Evolutionary conservation across 495 filamentous ascomycete species (phyloP).

Genomic region (Lepraria neglecta): DNA sequence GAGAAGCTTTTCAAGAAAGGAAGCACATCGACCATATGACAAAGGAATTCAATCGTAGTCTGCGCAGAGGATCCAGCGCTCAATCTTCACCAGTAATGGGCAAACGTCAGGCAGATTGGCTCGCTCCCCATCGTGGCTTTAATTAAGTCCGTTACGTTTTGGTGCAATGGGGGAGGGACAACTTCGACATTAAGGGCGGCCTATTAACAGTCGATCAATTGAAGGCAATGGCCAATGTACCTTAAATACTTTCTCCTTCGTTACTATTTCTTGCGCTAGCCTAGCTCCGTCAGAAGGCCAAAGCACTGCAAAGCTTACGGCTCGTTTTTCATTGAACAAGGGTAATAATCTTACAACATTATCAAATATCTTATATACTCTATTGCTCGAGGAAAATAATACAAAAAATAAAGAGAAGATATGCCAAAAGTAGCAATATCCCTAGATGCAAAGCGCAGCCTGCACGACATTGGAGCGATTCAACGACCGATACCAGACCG

Average conservation of each 20-base stretch:
- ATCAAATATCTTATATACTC: neutral
- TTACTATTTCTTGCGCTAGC: neutral
- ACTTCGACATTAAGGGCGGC: neutral
- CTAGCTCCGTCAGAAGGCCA: neutral
- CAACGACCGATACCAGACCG: too few species aligned
- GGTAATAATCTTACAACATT: neutral
- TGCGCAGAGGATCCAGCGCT: slow-evolving; percentile 14
- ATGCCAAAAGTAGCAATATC: too few species aligned
- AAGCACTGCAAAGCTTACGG: neutral
- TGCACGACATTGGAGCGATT: too few species aligned
- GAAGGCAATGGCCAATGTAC: too few species aligned
- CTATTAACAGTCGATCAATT: neutral
- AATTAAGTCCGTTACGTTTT: neutral
- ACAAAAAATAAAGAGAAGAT: too few species aligned
- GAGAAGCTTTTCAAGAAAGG: slow-evolving; percentile 8
- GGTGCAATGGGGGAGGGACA: neutral
- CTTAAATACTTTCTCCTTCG: too few species aligned
- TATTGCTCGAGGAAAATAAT: too few species aligned
- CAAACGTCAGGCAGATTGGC: slow-evolving; percentile 3
- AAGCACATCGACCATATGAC: neutral
- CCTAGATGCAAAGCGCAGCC: too few species aligned
- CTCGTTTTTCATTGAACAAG: neutral
- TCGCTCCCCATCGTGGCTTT: neutral
- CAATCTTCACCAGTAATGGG: slow-evolving; percentile 10
- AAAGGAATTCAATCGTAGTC: slow-evolving; percentile 10